These are phyloP conservation scores for Fusarium sp. DNA, from an alignment of 2,329 filamentous ascomycete genomes.

Conservation along the genomic window DNA sequence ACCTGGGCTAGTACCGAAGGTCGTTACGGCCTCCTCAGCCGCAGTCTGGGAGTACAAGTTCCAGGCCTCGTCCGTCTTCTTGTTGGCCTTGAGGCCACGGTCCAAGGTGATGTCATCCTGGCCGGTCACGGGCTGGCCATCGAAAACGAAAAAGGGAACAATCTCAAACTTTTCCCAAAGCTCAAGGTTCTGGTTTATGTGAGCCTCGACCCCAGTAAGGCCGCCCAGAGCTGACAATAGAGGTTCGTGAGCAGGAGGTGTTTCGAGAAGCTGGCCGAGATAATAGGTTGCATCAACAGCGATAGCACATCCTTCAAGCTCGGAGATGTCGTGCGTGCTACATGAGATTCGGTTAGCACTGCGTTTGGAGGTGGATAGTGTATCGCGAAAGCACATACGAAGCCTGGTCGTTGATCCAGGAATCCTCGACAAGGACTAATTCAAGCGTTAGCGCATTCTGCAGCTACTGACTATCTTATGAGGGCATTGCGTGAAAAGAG, in stretches of 20 bases:
- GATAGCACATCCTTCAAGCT: slow-evolving; percentile 79
- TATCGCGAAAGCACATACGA: slow-evolving; percentile 45
- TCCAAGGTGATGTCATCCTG: slow-evolving; percentile 76
- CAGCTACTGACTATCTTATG: background rate
- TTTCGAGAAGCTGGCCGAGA: slow-evolving; percentile 80
- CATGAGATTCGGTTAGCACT: slow-evolving; percentile 38
- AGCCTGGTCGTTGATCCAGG: slow-evolving; percentile 55
- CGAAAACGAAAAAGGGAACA: slow-evolving; percentile 89
- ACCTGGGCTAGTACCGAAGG: slow-evolving; percentile 86
- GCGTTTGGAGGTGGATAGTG: slow-evolving; percentile 4
- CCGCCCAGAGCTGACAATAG: slow-evolving; percentile 91
- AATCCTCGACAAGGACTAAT: slow-evolving; percentile 53
- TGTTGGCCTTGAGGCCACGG: slow-evolving; percentile 71
- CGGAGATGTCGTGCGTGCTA: slow-evolving; percentile 71
- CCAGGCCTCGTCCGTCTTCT: slow-evolving; percentile 84
- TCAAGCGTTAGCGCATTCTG: slow-evolving; percentile 35
- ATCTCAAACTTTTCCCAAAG: slow-evolving; percentile 76
- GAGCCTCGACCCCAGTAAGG: slow-evolving; percentile 79
- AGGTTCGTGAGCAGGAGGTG: slow-evolving; percentile 79
- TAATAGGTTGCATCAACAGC: slow-evolving; percentile 93
- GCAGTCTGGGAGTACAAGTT: slow-evolving; percentile 83
- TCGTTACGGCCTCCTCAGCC: slow-evolving; percentile 81
- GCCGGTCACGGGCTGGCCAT: slow-evolving; percentile 82
- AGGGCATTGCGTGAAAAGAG: slow-evolving; percentile 11
- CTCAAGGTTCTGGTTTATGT: slow-evolving; percentile 81